Base-by-base conservation (phyloP, 768 basidiomycete species). In the Kwoniella newhampshirensis region DNA sequence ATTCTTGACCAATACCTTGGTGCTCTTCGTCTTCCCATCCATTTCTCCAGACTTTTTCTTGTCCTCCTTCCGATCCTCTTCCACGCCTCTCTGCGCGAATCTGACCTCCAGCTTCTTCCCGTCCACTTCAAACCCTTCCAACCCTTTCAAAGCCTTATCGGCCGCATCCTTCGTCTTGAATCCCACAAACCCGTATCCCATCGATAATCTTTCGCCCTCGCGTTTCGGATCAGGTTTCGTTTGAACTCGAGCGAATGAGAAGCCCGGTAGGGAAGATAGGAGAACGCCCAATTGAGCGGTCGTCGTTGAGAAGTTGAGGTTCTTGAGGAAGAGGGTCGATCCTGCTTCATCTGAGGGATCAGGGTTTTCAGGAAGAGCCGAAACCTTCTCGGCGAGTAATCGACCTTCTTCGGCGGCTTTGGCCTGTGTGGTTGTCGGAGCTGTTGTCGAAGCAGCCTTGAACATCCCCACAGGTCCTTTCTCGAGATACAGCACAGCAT, bases 1-100 rank as follows among this genome's bases (percentile, higher is more conserved):
- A 68, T 99, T 99, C 84, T 97, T 98, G 64, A 98, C 91, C 48
- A 98, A 85, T 82, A 98, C 86, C 84, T 97, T 98, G 62, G 91
- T 88, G 60, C 88, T 87, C 57, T 82, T 82, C 47, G 81, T 83
- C 78, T 83, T 86, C 15, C 66, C 78, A 23, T 70, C 77, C 54
- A 75, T 79, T 28, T 70, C 79, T 41, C 77, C 78, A 46, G 77
- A 77, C 36, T 68, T 74, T 42, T 75, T 73, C n/a, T 74, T 79
- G 47, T 30, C 49, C 42, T 63, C 52, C 46, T 55, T 63, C 18
- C 62, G 56, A 8, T 83, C 84, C 32, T 85, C 87, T 37, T 84
- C 85, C 8, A 72, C 75, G 0, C 90, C 91, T 5, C 92, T 82
- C 18, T 89, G 88, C 2, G 94, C 90, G 56, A 92, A 93, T 74